Evolutionary conservation across 129 eudicot species (phyloP), one percentile per base, ranked within the genome.

Genomic region (Flaveria ramosissima): DNA sequence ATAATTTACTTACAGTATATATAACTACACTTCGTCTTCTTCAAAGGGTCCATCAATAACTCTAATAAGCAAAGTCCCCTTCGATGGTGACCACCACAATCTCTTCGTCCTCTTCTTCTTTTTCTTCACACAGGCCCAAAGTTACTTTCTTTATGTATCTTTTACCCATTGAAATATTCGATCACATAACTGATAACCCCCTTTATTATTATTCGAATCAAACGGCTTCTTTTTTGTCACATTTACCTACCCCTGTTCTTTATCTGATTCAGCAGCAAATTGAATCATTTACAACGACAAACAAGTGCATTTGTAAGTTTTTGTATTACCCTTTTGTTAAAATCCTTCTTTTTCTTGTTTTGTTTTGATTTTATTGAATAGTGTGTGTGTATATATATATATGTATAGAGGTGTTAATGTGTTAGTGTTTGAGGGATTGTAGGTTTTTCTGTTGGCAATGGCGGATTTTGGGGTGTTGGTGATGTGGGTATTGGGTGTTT

Each of bases 391-490:
- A 30, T 30, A 30, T 30, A 30, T 30, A n/a, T n/a, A n/a, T n/a
- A n/a, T n/a, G n/a, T n/a, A 36, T 6, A 36, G 6, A 36, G 41
- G 41, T 36, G 41, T 36, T 36, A 36, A 36, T 36, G 41, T 36
- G 41, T 36, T 36, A 5, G 41, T 36, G 41, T 36, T 32, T 36
- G 41, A 36, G 41, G 41, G 41, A 5, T 36, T 3, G 41, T 5
- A 36, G 41, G 41, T 73, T 80, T 56, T 15, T 21, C 21, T 17
- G 69, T 27, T 36, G 50, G 43, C 12, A 27, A 84, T 85, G 85
- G 78, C 77, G 83, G 62, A 77, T 60, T 67, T 26, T n/a, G 26
- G 81, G 50, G 75, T 62, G 74, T 52, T 67, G 56, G 14, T 74
- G 56, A 4, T 79, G 84, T 65, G 73, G 16, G 2, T 81, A 42